Evolutionary conservation across 768 basidiomycete genomes (phyloP), one percentile per base, ranked within the genome.

Genomic region (Suillus variegatus): DNA sequence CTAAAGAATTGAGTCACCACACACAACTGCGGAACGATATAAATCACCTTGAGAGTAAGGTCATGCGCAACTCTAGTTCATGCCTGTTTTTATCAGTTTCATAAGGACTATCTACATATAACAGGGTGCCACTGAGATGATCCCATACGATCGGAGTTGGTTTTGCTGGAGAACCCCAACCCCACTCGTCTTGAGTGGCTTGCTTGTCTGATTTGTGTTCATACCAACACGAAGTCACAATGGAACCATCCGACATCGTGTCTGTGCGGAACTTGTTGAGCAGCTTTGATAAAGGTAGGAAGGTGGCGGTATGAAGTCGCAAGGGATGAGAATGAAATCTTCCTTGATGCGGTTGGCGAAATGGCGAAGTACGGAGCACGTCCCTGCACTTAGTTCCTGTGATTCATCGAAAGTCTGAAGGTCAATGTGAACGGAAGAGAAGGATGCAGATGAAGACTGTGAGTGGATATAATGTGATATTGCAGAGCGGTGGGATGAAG

Each of bases 311-410:
- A 95, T 84, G 60, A 97, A 93, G 75, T 98, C 96, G 73, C 95
- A 97, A 8, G 96, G 91, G 2, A 98, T 84, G 28, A 98, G 77
- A 47, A 97, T 85, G 75, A 97, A 96, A 76, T 97, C 96, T 66
- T 87, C 87, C 67, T 85, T 82, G 67, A 96, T 95, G 57, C 88
- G 88, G 57, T 74, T 79, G 12, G 92, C 83, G 75, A 95, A 93
- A 72, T 94, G 87, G 61, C 87, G 85, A 65, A 97, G 83, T 32
- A 96, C 82, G 25, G 86, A 82, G 67, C 90, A 91, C 3, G 92
- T 94, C 51, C 92, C 93, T 8, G 84, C 82, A 62, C 82, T 82
- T 20, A 83, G 78, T 49, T 90, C 88, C 32, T 83, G 85, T 7
- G 88, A 85, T 70, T 93, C 90, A 62, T 94, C 93, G 60, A 88